phyloP scores from a whole-genome alignment of 2,329 filamentous ascomycete genomes.

The Rhynchosporium graminicola region DNA sequence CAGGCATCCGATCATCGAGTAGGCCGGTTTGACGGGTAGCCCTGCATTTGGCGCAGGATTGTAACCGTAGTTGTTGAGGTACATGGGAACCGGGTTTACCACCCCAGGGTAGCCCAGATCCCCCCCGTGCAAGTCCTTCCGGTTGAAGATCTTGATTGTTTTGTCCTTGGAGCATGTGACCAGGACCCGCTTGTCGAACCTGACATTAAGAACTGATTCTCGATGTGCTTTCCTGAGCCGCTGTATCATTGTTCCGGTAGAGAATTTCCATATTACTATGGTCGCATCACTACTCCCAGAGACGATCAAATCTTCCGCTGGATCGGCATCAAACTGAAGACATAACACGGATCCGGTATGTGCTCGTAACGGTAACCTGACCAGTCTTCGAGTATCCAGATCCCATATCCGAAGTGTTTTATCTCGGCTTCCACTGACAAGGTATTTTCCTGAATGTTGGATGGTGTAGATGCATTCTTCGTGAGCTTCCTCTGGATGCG shows the following conservation, averaged over 20 bases:
- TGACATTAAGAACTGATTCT: constrained; percentile 91
- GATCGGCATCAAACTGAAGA: constrained; percentile 88
- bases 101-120: constrained; percentile 55
- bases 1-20: constrained; percentile 74
- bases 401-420: constrained; percentile 89
- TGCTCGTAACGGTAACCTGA: constrained; percentile 70
- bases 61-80: constrained; percentile 57
- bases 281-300: constrained; percentile 92
- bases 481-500: constrained; percentile 79
- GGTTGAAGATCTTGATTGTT: constrained; percentile 94
- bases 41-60: constrained; percentile 48
- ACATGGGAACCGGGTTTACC: constrained; percentile 55
- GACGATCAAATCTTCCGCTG: constrained; percentile 87
- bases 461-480: constrained; percentile 93
- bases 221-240: constrained; percentile 74
- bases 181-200: constrained; percentile 87
- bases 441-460: constrained; percentile 80
- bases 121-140: constrained; percentile 63
- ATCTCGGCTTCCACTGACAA: constrained; percentile 93
- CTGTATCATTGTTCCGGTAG: constrained; percentile 80
- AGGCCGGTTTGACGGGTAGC: constrained; percentile 61
- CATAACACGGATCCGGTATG: constrained; percentile 89
- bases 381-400: constrained; percentile 76
- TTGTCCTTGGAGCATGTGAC: constrained; percentile 98
- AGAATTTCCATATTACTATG: constrained; percentile 91